phyloP scores from a whole-genome alignment of 2,329 filamentous ascomycete species.

The Arthroderma sp. region DNA sequence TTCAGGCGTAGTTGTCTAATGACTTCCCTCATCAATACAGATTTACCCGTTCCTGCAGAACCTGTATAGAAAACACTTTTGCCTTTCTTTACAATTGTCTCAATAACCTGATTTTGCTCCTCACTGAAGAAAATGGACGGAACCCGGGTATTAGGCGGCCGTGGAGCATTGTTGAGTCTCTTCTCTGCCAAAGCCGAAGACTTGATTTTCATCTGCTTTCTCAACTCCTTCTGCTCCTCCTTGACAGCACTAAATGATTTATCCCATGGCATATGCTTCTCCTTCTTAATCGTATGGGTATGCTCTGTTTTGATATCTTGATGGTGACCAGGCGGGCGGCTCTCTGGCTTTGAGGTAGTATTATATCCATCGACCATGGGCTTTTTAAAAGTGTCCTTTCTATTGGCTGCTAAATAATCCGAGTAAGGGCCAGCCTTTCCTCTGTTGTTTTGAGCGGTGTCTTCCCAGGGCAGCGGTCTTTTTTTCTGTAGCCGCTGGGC shows the following conservation, averaged over 20 bases:
- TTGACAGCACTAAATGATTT: slow-evolving; percentile 62
- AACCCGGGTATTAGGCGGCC: slow-evolving; percentile 26
- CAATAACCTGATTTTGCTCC: slow-evolving; percentile 74
- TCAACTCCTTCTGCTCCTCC: slow-evolving; percentile 60
- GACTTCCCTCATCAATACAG: slow-evolving; percentile 84
- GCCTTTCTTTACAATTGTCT: slow-evolving; percentile 64
- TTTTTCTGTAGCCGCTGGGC: slow-evolving; percentile 36
- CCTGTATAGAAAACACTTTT: slow-evolving; percentile 97
- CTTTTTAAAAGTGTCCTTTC: background rate
- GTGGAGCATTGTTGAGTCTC: slow-evolving; percentile 20
- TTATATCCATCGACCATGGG: background rate
- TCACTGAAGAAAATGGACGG: slow-evolving; percentile 61
- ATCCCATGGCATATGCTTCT: slow-evolving; percentile 45
- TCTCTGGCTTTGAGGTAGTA: background rate
- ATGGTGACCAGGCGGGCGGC: background rate
- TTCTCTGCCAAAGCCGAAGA: slow-evolving; percentile 26
- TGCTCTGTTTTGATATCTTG: background rate
- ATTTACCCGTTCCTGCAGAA: slow-evolving; percentile 92
- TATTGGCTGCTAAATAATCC: background rate
- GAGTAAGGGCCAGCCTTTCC: background rate
- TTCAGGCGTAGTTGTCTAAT: slow-evolving; percentile 71
- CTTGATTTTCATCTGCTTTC: slow-evolving; percentile 45
- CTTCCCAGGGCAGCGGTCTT: slow-evolving; percentile 51
- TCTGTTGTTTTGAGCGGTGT: slow-evolving; percentile 15
- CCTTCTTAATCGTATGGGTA: slow-evolving; percentile 37